Conservation (phyloP, 306 rosid species). For the Vigna hirtella region DNA sequence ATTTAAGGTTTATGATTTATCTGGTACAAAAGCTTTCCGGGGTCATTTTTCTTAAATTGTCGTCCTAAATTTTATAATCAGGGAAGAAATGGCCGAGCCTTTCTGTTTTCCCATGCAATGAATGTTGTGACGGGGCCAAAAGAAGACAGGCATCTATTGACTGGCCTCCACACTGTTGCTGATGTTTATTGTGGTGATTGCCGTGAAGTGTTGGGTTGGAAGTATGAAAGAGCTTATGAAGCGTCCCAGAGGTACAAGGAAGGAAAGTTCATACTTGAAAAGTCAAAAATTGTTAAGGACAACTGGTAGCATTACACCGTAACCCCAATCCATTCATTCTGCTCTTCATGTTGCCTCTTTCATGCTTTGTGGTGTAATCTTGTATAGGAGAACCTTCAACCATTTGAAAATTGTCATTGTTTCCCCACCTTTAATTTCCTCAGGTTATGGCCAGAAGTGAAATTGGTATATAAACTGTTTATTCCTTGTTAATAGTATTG, state of each 20-base stretch:
- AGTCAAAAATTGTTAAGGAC: constrained; percentile 89
- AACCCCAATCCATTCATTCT: constrained; percentile 49
- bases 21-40: constrained; percentile 1
- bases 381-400: constrained; percentile 65
- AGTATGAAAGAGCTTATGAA: constrained; percentile 89
- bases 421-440: constrained; percentile 50
- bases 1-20: constrained; percentile 34
- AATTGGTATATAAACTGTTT: constrained; percentile 52
- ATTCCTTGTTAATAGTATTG: constrained; percentile 51
- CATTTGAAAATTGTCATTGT: constrained; percentile 59
- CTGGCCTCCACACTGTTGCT: constrained; percentile 98
- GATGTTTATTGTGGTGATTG: constrained; percentile 88
- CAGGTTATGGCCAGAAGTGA: constrained; percentile 48
- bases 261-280: constrained; percentile 95
- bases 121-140: constrained; percentile 79
- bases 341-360: constrained; percentile 43
- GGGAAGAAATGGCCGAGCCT: constrained; percentile 96
- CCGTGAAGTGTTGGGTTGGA: constrained; percentile 93
- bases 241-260: constrained; percentile 96
- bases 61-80: constrained; percentile 46
- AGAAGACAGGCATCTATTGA: constrained; percentile 90
- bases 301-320: constrained; percentile 73
- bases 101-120: constrained; percentile 97
- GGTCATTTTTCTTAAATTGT: constrained; percentile 43
- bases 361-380: constrained; percentile 51